Evolutionary conservation across 805 yeast genomes (phyloP), one percentile per base, ranked within the genome.

Genomic region (Ogataea siamensis): DNA sequence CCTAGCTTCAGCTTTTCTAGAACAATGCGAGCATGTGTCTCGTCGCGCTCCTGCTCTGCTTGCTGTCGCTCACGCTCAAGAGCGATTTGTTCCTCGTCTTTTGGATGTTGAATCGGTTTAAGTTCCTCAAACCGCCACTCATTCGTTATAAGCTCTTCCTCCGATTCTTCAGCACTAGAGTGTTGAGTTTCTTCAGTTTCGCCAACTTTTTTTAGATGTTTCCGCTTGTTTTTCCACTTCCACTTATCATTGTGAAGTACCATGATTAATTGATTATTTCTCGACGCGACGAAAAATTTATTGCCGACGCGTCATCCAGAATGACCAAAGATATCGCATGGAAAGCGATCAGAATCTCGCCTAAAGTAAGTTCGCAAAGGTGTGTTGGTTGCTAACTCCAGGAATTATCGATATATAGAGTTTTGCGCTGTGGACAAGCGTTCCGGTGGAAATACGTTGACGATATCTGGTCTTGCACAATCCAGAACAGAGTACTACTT

Each of bases 391-490:
- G 4, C 29, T 27, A 15, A n/a, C 27, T 5, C 19, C 31, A 61
- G 32, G 93, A 86, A 47, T 64, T 85, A 1, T 61, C 71, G n/a
- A 60, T 87, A 4, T 60, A 78, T 4, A 74, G 76, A 26, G 89
- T 87, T 0, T 66, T 87, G 19, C 65, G 93, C 28, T 84, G 95
- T 54, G 96, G 96, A 1, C 96, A 87, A 63, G 80, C 94, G 0
- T 87, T 87, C 53, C 56, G 79, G 37, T 86, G 95, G 95, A 79
- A 79, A 51, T 73, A 72, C 42, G 66, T 74, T 32, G 71, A 78
- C 44, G 69, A 68, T 34, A 67, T 72, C 7, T 91, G 87, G 87
- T 70, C 85, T 0, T 80, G 83, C 44, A 71, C 87, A 0, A 57
- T 77, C 16, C 59, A 66, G 11, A 78, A 79, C 43, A 66, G 80